Conservation (phyloP, 768 basidiomycete species). For the Pleurotus giganteus region DNA sequence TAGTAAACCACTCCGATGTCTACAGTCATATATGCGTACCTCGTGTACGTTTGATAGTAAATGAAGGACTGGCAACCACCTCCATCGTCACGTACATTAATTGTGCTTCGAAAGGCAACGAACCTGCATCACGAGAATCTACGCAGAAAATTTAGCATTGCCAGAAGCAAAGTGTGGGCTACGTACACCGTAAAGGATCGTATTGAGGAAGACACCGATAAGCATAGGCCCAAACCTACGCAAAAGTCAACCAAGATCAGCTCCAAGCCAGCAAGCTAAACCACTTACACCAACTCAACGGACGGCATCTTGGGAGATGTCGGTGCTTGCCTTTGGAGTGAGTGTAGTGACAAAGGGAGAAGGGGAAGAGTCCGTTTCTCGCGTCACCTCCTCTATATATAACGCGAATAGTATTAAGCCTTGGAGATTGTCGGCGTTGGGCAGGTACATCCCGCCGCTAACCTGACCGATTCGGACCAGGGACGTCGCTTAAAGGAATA, state of each 20-base stretch:
- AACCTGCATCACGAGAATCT: constrained; percentile 24
- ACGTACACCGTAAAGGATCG: constrained; percentile 14
- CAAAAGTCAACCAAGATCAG: not conserved
- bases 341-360: too few relatives aligned
- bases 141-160: not conserved
- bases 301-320: not conserved
- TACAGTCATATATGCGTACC: too few relatives aligned
- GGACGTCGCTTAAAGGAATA: too few relatives aligned
- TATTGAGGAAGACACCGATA: constrained; percentile 15
- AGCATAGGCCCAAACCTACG: constrained; percentile 15
- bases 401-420: not conserved
- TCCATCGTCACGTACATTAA: not conserved
- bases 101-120: not conserved
- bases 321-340: too few relatives aligned
- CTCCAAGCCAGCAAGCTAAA: not conserved
- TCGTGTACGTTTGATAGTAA: constrained; percentile 6
- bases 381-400: too few relatives aligned
- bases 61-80: constrained; percentile 1
- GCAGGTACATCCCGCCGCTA: too few relatives aligned
- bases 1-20: too few relatives aligned
- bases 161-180: not conserved
- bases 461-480: too few relatives aligned
- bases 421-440: not conserved
- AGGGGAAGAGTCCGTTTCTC: too few relatives aligned
- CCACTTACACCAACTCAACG: not conserved